These are phyloP conservation scores for Penicillium digitatum DNA, from an alignment of 2,329 filamentous ascomycete genomes.

Conservation along the genomic window DNA sequence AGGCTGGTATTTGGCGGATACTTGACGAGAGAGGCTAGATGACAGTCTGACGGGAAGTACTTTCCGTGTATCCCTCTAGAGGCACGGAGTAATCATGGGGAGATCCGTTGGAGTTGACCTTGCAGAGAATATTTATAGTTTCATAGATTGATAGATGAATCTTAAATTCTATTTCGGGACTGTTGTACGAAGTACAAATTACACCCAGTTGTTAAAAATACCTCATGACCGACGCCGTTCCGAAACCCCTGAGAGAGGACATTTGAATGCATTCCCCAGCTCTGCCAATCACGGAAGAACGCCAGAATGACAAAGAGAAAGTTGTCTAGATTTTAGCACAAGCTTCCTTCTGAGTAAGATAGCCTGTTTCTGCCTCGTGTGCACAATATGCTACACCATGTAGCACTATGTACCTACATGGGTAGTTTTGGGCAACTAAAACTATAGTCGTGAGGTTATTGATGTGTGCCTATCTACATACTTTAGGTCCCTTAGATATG, in stretches of 20 bases:
- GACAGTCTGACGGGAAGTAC: neutral
- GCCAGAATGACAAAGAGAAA: neutral
- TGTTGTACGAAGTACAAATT: neutral
- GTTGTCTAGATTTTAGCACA: neutral
- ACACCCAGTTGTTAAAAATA: neutral
- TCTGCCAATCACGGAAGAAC: constrained; percentile 5
- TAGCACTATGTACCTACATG: neutral
- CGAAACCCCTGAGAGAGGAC: constrained; percentile 5
- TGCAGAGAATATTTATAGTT: constrained; percentile 11
- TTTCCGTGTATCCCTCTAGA: neutral
- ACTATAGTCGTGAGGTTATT: neutral
- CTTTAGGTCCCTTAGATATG: neutral
- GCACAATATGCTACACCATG: neutral
- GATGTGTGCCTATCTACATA: neutral
- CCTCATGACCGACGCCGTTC: neutral
- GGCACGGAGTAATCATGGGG: constrained; percentile 4
- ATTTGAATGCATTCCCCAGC: neutral
- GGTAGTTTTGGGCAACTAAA: neutral
- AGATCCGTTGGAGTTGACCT: constrained; percentile 4
- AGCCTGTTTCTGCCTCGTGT: neutral
- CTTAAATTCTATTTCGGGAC: neutral
- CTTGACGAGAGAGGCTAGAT: neutral
- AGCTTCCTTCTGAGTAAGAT: neutral
- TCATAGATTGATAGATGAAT: constrained; percentile 6
- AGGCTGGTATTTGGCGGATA: neutral